phyloP scores from a whole-genome alignment of 1,139 yeast species.

The Pneumocystis sp. region DNA sequence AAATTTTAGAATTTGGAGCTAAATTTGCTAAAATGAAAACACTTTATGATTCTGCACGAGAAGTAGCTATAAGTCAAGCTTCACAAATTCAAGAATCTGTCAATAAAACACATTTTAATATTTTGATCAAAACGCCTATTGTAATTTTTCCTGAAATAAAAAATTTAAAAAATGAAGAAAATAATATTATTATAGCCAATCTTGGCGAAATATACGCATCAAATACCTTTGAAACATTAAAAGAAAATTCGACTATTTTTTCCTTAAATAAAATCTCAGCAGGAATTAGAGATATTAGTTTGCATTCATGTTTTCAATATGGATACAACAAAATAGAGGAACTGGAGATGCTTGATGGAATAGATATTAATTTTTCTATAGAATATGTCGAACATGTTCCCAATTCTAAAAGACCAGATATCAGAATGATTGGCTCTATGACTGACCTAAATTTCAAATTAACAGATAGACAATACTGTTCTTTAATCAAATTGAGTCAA shows the following conservation, averaged over 20 bases:
- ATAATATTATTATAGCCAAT: conserved; percentile 54
- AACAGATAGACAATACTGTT: conserved; percentile 63
- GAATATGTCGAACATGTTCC: conserved; percentile 37
- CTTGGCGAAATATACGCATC: conserved; percentile 71
- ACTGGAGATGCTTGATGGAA: conserved; percentile 51
- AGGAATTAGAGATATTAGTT: conserved; percentile 57
- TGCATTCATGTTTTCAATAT: conserved; percentile 46
- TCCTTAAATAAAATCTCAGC: conserved; percentile 41
- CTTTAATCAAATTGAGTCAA: conserved; percentile 41
- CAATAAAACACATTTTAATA: conserved; percentile 48
- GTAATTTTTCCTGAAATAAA: conserved; percentile 57
- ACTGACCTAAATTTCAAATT: conserved; percentile 52
- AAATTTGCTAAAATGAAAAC: conserved; percentile 77
- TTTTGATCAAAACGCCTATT: conserved; percentile 66
- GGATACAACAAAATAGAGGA: conserved; percentile 34
- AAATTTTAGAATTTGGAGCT: conserved; percentile 50
- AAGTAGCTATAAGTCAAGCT: conserved; percentile 63
- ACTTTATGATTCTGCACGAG: conserved; percentile 73
- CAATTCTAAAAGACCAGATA: conserved; percentile 33
- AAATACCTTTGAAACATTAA: conserved; percentile 37
- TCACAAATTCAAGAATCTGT: conserved; percentile 47
- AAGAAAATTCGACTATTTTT: conserved; percentile 15
- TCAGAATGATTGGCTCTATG: conserved; percentile 43
- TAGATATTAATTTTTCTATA: conserved; percentile 51
- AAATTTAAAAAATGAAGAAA: conserved; percentile 24